Base-by-base conservation (phyloP, 2,329 filamentous ascomycete genomes). In the Rutstroemia sp. region DNA sequence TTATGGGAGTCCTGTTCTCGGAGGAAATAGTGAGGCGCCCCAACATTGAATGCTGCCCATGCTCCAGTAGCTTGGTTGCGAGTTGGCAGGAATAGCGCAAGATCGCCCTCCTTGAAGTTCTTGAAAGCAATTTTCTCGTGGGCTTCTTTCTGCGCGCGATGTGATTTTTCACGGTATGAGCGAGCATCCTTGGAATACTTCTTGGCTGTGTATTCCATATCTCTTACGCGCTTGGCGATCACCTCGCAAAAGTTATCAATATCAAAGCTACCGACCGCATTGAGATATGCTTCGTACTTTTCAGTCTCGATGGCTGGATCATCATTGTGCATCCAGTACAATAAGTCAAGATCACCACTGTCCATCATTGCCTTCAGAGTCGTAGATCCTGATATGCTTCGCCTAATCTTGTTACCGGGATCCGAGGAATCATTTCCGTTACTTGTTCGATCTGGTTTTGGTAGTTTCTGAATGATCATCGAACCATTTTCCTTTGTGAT, bases 21-120 rank as follows among this genome's bases (percentile, higher is more conserved):
- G 2, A 99, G 79, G 74, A 99, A 99, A 74, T 94, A 97, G 71
- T 99, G 94, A 8, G 94, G 94, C 59, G 92, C 95, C 1, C 92
- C 92, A 34, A 99, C 89, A 66, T 99, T 99, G 79, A 99, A 99
- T 0, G 94, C 94, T 5, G 94, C 94, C 94, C 94, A 99, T 0
- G 94, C 92, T 16, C 92, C 88, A 4, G 91, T 94, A 39, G 88
- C 89, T 72, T 97, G 92, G 69, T 96, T 97, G 38, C 92, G 81
- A 0, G 94, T 99, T 0, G 94, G 94, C 42, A 99, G 75, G 75
- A 99, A 99, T 2, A 99, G 74, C 19, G 92, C 94, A 14, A 99
- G 79, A 68, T 99, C 94, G 7, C 94, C 92, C 71, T 96, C 92
- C 69, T 96, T 97, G 76, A 99, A 99, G 51, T 92, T 86, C 59